Evolutionary conservation across 169 alveolate species (phyloP), one percentile per base, ranked within the genome.

Genomic region (Eimeria acervulina): DNA sequence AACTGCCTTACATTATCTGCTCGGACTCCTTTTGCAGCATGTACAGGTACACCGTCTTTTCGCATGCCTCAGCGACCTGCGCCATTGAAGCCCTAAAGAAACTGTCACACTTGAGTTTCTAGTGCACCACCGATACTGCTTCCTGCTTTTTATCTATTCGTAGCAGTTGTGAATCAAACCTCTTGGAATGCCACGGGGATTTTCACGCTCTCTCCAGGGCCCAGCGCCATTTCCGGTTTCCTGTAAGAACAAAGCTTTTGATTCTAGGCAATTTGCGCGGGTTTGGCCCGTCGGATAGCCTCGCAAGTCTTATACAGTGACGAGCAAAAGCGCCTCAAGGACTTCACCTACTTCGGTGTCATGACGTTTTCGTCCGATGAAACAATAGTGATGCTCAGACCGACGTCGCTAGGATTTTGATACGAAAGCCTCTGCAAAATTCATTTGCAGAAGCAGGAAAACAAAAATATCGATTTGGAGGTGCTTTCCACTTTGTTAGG

Each of bases 141-240:
- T 17, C 38, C 76, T 38, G 70, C 42, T 2, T 44, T 31, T 51
- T 74, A 12, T 19, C 42, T 52, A 28, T 13, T 51, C 23, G 33
- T 13, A 51, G 15, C 91, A 31, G 33, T 47, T 47, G 28, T 31
- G 91, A 4, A 10, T n/a, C 93, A n/a, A 33, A 87, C 93, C 93
- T 87, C 93, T 21, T 87, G 93, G 81, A 87, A 87, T 36, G 81
- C 31, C 15, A 87, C 93, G 42, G 93, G 93, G 28, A 87, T 40
- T 63, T 87, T 87, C 83, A 87, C 93, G 31, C 93, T 87, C 42
- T 87, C 93, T 36, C 93, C 93, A 38, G 93, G 93, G 63, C 33
- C 93, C 81, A 87, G 31, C 44, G 93, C 61, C 93, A 87, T 87
- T 61, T 87, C 93, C 17, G 80, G 59, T 23, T 87, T 87, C 93